Evolutionary conservation across 176 grass and related monocot species (phyloP), one percentile per base, ranked within the genome.

Genomic region (Carex pumila): DNA sequence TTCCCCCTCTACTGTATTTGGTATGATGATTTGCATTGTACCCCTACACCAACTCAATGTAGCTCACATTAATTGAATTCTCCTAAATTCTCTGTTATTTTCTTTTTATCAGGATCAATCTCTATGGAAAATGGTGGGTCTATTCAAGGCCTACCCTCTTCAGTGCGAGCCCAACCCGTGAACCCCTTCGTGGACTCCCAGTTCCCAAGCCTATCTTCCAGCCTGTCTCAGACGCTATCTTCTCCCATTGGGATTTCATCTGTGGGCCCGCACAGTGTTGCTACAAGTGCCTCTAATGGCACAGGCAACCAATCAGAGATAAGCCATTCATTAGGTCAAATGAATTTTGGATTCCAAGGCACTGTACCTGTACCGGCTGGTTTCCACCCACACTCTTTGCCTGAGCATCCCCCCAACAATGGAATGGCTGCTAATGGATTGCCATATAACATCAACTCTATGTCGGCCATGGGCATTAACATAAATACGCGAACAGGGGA

Each of bases 361-460:
- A 21, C 73, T 17, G 52, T 55, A 78, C 29, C 73, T 57, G 53
- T 91, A 64, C 58, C 79, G 81, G 55, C 64, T 85, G 71, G 77
- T 54, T 88, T 94, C 56, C 94, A 97, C 80, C 91, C 92, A 79
- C 86, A 97, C 80, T 97, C 94, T 47, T 84, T 97, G 30, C 94
- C 94, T 47, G 90, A 92, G 13, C 83, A 85, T 74, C 82, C 90
- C 49, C 58, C 54, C 18, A 83, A 67, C 58, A 94, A 97, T 87
- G 92, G 87, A 86, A 47, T 82, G 63, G 62, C 41, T 3, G 71
- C 66, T 77, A 97, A 91, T 85, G 88, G 90, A 13, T 9, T 85
- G 50, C 84, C 85, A 25, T 94, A 90, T 70, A 91, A 91, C 63
- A 47, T 92, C 67, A 97, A 84, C 57, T 65, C 81, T 21, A 81